Base-by-base conservation (phyloP, 768 basidiomycete genomes). In the Polyporus arcularius region DNA sequence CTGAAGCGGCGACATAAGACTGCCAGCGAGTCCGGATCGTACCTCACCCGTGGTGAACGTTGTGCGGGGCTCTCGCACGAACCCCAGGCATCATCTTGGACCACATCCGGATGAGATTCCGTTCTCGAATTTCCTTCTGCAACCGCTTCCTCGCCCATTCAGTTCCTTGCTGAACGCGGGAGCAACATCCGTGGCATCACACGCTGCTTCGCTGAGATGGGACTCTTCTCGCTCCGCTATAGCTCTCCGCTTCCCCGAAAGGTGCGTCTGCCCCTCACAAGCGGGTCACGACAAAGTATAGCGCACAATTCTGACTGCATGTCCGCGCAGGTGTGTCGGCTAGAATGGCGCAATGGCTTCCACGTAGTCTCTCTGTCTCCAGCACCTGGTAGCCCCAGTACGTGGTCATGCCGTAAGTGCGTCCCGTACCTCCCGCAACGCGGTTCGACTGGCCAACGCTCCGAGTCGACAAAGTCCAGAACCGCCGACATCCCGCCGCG, bases 391-490 rank as follows among this genome's bases (percentile, higher is more conserved):
- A 10, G 11, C 45, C 35, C 53, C 39, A 53, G 58, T 18, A 41
- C 39, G 38, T 54, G 31, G 31, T 50, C 26, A 62, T 62, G 61
- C 53, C 61, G 55, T 62, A 62, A 62, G 45, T 53, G 35, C 59
- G 53, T 55, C 31, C 60, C 60, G 60, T 30, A 56, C 4, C 51
- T 31, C 32, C 61, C 61, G 56, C 39, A 21, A 15, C 58, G 14
- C 16, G 11, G 39, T 53, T 35, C 43, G 46, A 50, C 49, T 51
- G 50, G 16, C 32, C 35, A 15, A 38, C 16, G 30, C 52, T 53
- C 14, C 61, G 46, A 41, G 49, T 51, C 55, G 26, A 41, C 46
- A 45, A 46, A 58, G 39, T 53, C 56, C 41, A 57, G 61, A 62
- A 56, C 48, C 21, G n/a, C 55, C 53, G 18, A 12, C 50, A 46